Conservation (phyloP, 805 yeast species). For the Nakazawaea ernobii region DNA sequence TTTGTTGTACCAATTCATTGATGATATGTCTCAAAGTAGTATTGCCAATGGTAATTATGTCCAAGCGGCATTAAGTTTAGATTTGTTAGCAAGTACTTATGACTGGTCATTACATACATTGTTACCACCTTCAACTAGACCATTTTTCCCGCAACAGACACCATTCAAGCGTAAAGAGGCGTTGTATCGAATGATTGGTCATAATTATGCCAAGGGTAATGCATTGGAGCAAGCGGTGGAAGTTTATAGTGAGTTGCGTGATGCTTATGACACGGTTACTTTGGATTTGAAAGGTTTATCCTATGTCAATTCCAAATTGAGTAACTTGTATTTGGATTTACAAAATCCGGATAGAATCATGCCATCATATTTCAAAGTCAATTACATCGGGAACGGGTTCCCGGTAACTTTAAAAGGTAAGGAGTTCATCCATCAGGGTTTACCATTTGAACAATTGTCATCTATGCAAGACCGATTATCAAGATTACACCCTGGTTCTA, state of each 20-base stretch:
- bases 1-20: slow-evolving; percentile 70
- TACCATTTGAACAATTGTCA: slow-evolving; percentile 81
- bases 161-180: slow-evolving; percentile 77
- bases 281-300: slow-evolving; percentile 75
- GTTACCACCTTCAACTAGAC: slow-evolving; percentile 53
- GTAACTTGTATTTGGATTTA: slow-evolving; percentile 60
- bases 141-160: slow-evolving; percentile 74
- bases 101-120: slow-evolving; percentile 60
- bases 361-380: slow-evolving; percentile 74
- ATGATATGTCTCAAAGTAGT: slow-evolving; percentile 65
- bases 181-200: slow-evolving; percentile 63
- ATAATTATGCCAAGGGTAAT: slow-evolving; percentile 62
- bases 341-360: slow-evolving; percentile 66
- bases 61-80: slow-evolving; percentile 81
- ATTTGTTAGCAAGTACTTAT: slow-evolving; percentile 70
- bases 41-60: slow-evolving; percentile 54
- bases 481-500: slow-evolving; percentile 76
- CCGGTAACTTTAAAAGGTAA: slow-evolving; percentile 71
- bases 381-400: slow-evolving; percentile 80
- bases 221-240: slow-evolving; percentile 78
- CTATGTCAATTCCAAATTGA: slow-evolving; percentile 59
- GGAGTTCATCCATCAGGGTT: slow-evolving; percentile 78
- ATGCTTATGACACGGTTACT: slow-evolving; percentile 65
- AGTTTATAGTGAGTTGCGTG: slow-evolving; percentile 68
- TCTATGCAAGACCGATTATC: slow-evolving; percentile 74